phyloP scores from a whole-genome alignment of 2,329 filamentous ascomycete genomes.

The Cercospora sp. region DNA sequence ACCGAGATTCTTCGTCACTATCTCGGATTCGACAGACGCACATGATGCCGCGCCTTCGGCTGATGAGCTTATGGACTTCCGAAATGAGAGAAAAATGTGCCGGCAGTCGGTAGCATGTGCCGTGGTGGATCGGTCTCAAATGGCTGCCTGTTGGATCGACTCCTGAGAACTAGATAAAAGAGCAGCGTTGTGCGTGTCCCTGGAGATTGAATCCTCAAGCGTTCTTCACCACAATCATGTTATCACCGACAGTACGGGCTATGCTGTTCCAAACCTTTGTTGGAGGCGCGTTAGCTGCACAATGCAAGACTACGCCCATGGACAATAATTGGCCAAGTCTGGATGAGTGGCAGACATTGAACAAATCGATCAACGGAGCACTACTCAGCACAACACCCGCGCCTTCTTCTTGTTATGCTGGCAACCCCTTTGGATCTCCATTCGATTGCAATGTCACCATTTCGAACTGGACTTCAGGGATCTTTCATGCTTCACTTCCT shows the following conservation, averaged over 20 bases:
- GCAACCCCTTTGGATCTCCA: conserved; percentile 34
- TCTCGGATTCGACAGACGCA: not conserved
- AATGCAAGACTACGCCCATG: conserved; percentile 23
- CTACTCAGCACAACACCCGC: conserved; percentile 34
- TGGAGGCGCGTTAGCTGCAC: not conserved
- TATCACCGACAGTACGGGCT: not conserved
- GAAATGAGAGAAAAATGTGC: not conserved
- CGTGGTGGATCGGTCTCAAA: not conserved
- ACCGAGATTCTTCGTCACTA: not conserved
- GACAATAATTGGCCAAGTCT: conserved; percentile 17
- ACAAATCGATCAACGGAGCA: conserved; percentile 18
- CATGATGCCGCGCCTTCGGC: not conserved
- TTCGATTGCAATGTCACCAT: conserved; percentile 32
- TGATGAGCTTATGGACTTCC: not conserved
- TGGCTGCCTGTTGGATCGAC: not conserved
- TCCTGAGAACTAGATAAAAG: not conserved
- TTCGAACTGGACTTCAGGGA: conserved; percentile 35
- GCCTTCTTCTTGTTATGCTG: conserved; percentile 38
- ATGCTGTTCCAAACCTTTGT: not conserved
- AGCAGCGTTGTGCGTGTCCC: not conserved
- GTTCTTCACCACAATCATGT: not conserved
- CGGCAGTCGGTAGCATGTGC: not conserved
- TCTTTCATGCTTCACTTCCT: conserved; percentile 37
- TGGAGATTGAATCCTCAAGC: not conserved
- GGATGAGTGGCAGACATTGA: conserved; percentile 19